phyloP scores from a whole-genome alignment of 805 yeast species.

The Yarrowia keelungensis region DNA sequence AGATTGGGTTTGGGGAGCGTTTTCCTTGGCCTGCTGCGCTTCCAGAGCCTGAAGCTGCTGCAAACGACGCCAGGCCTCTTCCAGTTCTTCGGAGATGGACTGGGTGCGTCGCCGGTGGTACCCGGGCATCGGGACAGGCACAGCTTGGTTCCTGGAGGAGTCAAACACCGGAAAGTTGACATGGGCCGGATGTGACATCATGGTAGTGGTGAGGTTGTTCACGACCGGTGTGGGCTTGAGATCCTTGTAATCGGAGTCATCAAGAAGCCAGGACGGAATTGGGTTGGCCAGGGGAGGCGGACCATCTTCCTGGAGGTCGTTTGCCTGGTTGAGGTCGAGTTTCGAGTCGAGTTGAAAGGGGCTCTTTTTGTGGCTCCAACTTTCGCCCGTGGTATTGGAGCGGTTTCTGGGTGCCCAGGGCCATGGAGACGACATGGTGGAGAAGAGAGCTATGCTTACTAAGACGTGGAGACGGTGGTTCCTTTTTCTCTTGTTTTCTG shows the following conservation, averaged over 20 bases:
- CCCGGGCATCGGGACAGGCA: too few relatives aligned
- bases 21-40: constrained; percentile 9
- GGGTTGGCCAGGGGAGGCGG: constrained; percentile 8
- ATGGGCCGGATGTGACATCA: background rate
- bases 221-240: constrained; percentile 25
- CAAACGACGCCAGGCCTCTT: constrained; percentile 8
- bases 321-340: constrained; percentile 2
- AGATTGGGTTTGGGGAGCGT: constrained; percentile 8
- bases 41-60: constrained; percentile 12
- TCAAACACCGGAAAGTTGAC: too few relatives aligned
- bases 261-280: constrained; percentile 26
- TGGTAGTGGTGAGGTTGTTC: background rate
- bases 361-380: constrained; percentile 28
- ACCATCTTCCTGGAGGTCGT: background rate
- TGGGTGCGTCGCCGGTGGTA: background rate
- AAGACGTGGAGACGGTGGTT: background rate
- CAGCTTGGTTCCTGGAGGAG: too few relatives aligned
- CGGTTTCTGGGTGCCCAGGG: constrained; percentile 21
- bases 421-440: constrained; percentile 8
- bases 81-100: constrained; percentile 19
- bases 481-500: background rate
- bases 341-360: background rate
- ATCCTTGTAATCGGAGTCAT: constrained; percentile 7
- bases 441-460: background rate
- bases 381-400: constrained; percentile 2